phyloP scores from a whole-genome alignment of 306 rosid genomes.

The Mimosa bimucronata region DNA sequence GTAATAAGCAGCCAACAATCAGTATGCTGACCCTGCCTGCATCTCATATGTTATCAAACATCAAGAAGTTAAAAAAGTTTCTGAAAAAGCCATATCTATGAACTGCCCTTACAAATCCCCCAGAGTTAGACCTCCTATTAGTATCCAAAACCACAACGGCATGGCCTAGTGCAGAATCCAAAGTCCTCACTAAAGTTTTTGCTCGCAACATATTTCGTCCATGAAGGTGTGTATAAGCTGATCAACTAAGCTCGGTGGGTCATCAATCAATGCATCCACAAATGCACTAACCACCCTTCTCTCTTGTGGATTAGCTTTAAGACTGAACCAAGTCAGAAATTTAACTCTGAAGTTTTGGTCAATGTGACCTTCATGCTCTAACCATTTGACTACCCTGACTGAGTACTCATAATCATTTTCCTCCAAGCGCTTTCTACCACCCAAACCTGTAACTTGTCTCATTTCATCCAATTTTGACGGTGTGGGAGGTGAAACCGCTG shows the following conservation, averaged over 20 bases:
- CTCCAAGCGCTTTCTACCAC: constrained; percentile 50
- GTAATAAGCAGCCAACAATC: constrained; percentile 33
- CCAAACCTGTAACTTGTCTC: constrained; percentile 40
- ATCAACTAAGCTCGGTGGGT: constrained; percentile 86
- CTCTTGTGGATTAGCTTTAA: constrained; percentile 74
- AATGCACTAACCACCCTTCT: constrained; percentile 87
- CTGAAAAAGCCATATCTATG: constrained; percentile 35
- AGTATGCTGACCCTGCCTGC: constrained; percentile 23
- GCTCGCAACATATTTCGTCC: constrained; percentile 68
- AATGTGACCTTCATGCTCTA: constrained; percentile 75
- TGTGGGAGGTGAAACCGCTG: constrained; percentile 65
- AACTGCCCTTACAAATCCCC: constrained; percentile 33
- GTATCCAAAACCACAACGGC: constrained; percentile 42
- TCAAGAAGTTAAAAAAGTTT: constrained; percentile 23
- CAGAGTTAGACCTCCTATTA: constrained; percentile 28
- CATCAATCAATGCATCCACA: constrained; percentile 76
- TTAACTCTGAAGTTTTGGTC: constrained; percentile 74
- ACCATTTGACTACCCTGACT: constrained; percentile 73
- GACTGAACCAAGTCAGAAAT: constrained; percentile 97
- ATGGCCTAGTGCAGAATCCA: constrained; percentile 42
- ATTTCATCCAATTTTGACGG: constrained; percentile 60
- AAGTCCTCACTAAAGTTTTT: constrained; percentile 41
- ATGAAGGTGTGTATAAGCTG: constrained; percentile 82
- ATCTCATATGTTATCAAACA: constrained; percentile 28
- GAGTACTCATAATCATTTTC: constrained; percentile 79